A percentile compares a stretch with the other conserved stretches of the same genome.
phyloP scores from a whole-genome alignment of 2,329 filamentous ascomycete genomes.

The Penicillium sp. region DNA sequence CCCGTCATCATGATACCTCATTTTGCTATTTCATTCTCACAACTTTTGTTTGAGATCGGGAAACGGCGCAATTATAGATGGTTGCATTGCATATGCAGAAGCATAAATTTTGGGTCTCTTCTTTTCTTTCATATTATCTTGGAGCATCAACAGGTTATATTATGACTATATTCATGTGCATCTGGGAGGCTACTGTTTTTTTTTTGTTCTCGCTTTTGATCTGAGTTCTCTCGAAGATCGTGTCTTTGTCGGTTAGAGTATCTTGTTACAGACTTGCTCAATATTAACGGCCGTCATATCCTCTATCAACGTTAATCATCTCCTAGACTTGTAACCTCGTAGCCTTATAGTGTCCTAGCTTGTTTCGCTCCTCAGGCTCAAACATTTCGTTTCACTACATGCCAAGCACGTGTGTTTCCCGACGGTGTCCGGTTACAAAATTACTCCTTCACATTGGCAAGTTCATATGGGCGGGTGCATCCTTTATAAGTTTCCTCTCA shows the following conservation, averaged over 20 bases:
- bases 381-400: not conserved
- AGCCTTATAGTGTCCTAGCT: not conserved
- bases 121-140: slow-evolving; percentile 20
- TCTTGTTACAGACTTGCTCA: slow-evolving; percentile 11
- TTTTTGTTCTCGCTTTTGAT: slow-evolving; percentile 5
- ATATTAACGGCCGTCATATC: slow-evolving; percentile 13
- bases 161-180: slow-evolving; percentile 35
- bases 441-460: no score
- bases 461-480: not conserved
- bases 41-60: slow-evolving; percentile 22
- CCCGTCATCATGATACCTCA: slow-evolving; percentile 25
- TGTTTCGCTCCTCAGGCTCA: not conserved
- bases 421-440: not conserved
- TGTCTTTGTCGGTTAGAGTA: slow-evolving; percentile 13
- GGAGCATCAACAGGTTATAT: slow-evolving; percentile 33
- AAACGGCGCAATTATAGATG: slow-evolving; percentile 40
- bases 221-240: not conserved
- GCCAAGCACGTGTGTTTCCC: not conserved
- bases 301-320: not conserved
- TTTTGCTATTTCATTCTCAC: slow-evolving; percentile 16
- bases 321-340: not conserved
- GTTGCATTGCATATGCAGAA: slow-evolving; percentile 37
- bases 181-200: slow-evolving; percentile 36
- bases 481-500: not conserved
- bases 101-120: slow-evolving; percentile 27